Evolutionary conservation across 2,329 filamentous ascomycete genomes (phyloP).

Genomic region (Sclerotiophoma versabilis): DNA sequence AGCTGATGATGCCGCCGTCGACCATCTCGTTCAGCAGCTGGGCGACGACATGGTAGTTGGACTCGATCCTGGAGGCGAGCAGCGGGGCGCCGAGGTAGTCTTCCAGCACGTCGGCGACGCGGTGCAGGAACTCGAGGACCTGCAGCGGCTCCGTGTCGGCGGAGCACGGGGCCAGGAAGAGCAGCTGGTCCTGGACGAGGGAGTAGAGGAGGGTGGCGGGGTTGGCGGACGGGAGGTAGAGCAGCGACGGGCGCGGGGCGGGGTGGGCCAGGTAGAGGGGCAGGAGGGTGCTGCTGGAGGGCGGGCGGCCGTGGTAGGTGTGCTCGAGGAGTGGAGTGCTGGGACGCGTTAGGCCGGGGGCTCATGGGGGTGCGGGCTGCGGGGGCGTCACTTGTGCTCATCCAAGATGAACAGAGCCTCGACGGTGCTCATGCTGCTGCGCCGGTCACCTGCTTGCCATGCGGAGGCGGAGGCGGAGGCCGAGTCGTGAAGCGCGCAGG

Average conservation of each 20-base stretch:
- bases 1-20: conserved; percentile 86
- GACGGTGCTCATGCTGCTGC: conserved; percentile 68
- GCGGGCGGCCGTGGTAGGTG: conserved; percentile 82
- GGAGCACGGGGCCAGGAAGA: conserved; percentile 85
- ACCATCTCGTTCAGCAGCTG: conserved; percentile 96
- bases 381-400: conserved; percentile 79
- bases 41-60: conserved; percentile 89
- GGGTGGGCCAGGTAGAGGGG: conserved; percentile 87
- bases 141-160: conserved; percentile 88
- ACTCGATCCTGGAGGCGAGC: conserved; percentile 84
- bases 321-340: conserved; percentile 89
- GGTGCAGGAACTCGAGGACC: conserved; percentile 92
- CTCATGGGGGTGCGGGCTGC: not conserved
- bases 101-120: conserved; percentile 89
- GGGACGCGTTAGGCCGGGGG: conserved; percentile 24
- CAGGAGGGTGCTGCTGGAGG: conserved; percentile 77
- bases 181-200: conserved; percentile 82
- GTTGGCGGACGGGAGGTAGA: conserved; percentile 81
- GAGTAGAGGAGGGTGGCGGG: conserved; percentile 91
- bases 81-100: conserved; percentile 92
- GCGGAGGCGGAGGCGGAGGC: not conserved
- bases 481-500: conserved; percentile 8
- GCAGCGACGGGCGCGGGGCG: conserved; percentile 79
- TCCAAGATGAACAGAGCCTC: conserved; percentile 97
- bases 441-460: conserved; percentile 26